phyloP scores from a whole-genome alignment of 1,284 basidiomycete species.

The Anthracocystis panici-leucophaei region DNA sequence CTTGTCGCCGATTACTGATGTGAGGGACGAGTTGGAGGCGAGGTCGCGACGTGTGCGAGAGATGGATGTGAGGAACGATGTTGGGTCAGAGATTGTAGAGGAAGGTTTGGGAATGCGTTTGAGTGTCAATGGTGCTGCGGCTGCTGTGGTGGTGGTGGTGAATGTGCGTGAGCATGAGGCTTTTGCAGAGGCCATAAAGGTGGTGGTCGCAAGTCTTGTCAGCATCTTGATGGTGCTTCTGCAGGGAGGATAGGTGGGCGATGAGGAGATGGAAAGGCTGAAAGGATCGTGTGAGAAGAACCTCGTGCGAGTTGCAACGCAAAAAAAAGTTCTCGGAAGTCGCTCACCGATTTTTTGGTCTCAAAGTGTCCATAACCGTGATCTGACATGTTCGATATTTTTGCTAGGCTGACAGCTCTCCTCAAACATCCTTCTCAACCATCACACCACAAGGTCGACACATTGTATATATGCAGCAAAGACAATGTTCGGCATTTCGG shows the following conservation, averaged over 20 bases:
- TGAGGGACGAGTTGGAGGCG: slow-evolving; percentile 61
- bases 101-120: slow-evolving; percentile 25
- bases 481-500: background rate
- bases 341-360: slow-evolving; percentile 3
- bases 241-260: background rate
- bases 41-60: slow-evolving; percentile 79
- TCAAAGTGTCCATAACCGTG: background rate
- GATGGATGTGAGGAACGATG: slow-evolving; percentile 78
- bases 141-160: slow-evolving; percentile 22
- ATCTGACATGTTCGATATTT: background rate
- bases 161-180: slow-evolving; percentile 21
- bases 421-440: background rate
- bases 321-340: slow-evolving; percentile 39
- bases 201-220: slow-evolving; percentile 10
- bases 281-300: slow-evolving; percentile 14
- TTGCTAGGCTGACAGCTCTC: background rate
- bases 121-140: slow-evolving; percentile 4
- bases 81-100: slow-evolving; percentile 18
- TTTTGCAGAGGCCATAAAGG: slow-evolving; percentile 8
- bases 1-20: slow-evolving; percentile 70
- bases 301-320: slow-evolving; percentile 12
- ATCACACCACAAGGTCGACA: background rate
- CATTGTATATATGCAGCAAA: background rate
- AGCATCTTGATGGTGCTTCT: slow-evolving; percentile 15
- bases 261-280: background rate